Conservation (phyloP, 1,284 basidiomycete species). For the Volvariella surrecta region DNA sequence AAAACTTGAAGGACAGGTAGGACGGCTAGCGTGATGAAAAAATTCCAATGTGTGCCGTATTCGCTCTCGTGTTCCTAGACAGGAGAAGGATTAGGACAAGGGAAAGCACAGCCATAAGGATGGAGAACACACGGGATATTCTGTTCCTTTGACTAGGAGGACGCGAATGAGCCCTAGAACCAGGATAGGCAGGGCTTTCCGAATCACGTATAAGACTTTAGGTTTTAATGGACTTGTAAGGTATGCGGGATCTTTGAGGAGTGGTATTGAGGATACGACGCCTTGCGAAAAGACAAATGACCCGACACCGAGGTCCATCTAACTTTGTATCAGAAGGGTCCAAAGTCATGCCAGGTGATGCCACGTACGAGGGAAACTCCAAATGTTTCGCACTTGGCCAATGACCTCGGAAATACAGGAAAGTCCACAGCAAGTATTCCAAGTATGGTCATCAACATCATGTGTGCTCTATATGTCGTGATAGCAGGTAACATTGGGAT, state of each 20-base stretch:
- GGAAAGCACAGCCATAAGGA: slow-evolving; percentile 1
- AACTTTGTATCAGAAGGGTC: slow-evolving; percentile 5
- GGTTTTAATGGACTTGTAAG: slow-evolving; percentile 38
- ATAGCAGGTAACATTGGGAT: slow-evolving; percentile 57
- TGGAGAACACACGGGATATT: slow-evolving; percentile 79
- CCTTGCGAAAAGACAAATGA: slow-evolving; percentile 96
- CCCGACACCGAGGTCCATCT: slow-evolving; percentile 98
- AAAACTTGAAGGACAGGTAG: slow-evolving; percentile 72
- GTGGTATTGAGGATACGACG: slow-evolving; percentile 74
- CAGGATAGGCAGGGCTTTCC: slow-evolving; percentile 65
- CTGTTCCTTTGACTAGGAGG: slow-evolving; percentile 84
- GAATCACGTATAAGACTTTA: slow-evolving; percentile 42
- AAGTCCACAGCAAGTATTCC: slow-evolving; percentile 98
- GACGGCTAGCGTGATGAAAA: slow-evolving; percentile 89
- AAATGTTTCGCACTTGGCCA: slow-evolving; percentile 93
- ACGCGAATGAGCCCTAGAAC: slow-evolving; percentile 74
- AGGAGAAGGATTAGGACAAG: slow-evolving; percentile 3
- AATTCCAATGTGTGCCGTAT: slow-evolving; percentile 98
- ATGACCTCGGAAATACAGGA: slow-evolving; percentile 76
- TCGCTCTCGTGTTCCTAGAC: slow-evolving; percentile 89
- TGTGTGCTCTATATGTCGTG: slow-evolving; percentile 87
- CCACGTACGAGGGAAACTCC: slow-evolving; percentile 83
- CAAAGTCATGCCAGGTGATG: background rate
- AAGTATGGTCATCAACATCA: slow-evolving; percentile 90
- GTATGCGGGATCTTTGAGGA: slow-evolving; percentile 53